A percentile compares a stretch with the other conserved stretches of the same genome.
These are phyloP conservation scores for Paramecium tetraurelia DNA, from an alignment of 73 alveolate species.

Conservation along the genomic window DNA sequence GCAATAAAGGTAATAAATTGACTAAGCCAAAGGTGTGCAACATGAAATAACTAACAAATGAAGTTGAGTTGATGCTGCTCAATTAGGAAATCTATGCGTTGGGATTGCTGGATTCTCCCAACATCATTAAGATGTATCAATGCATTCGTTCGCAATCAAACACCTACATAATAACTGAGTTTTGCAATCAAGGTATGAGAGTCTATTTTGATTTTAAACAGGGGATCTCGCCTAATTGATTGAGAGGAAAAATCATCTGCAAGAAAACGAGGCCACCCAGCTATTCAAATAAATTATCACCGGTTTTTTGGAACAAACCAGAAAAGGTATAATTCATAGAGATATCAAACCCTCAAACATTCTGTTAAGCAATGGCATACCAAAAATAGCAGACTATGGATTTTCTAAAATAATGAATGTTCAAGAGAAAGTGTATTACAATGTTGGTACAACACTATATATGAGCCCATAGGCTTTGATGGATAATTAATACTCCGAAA, in stretches of 20 bases:
- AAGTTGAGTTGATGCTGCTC: conserved; percentile 16
- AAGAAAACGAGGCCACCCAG: conserved; percentile 16
- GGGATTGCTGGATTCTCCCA: conserved; percentile 2
- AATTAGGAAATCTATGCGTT: conserved; percentile 46
- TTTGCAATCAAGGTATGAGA: conserved; percentile 52
- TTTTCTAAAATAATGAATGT: conserved; percentile 51
- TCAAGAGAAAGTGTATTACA: conserved; percentile 59
- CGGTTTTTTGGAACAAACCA: conserved; percentile 35
- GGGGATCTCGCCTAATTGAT: conserved; percentile 40
- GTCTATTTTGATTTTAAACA: background rate
- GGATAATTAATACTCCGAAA: conserved; percentile 76
- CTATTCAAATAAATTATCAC: background rate
- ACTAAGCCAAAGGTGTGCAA: background rate
- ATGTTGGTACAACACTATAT: conserved; percentile 85
- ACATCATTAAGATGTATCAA: conserved; percentile 17
- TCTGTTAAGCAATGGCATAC: conserved; percentile 43
- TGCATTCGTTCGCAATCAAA: background rate
- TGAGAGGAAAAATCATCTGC: background rate
- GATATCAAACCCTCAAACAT: conserved; percentile 67
- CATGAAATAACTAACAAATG: conserved; percentile 46
- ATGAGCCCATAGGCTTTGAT: conserved; percentile 81
- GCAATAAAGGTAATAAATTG: conserved; percentile 35
- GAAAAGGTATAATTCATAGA: conserved; percentile 63
- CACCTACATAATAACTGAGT: conserved; percentile 48
- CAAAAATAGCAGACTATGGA: conserved; percentile 64